Base-by-base conservation (phyloP, 495 filamentous ascomycete genomes). In the Xylaria sp. region DNA sequence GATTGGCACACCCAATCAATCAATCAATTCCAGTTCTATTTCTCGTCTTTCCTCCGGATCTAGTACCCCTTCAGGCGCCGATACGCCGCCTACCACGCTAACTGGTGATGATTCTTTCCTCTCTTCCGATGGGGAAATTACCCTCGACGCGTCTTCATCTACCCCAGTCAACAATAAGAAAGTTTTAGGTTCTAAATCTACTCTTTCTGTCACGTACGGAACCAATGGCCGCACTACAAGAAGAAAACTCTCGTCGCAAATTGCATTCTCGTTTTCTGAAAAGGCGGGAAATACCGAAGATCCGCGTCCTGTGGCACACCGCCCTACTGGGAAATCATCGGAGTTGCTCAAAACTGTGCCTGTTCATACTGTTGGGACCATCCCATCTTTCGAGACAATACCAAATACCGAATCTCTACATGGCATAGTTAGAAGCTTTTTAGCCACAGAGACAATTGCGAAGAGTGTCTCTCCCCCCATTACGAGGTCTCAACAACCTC, bases 1-100 rank as follows among this genome's bases (percentile, higher is more conserved):
- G 24, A 44, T 70, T 29, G 14, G 68, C 31, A 43, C 26, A 21
- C 57, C 44, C 33, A 55, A 35, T 17, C 31, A 44, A 5, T 63
- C 59, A 9, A 43, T n/a, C 0, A 55, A 52, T n/a, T 70, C 68
- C 17, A 33, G 44, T 5, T 55, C 31, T 9, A 43, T 35, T 55
- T 62, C 58, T 17, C 33, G n/a, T 24, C 8, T 12, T 31, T 70
- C 68, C 9, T 70, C 46, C 17, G 55, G 12, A 24, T 44, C 24
- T 2, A 17, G 48, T 44, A 70, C 58, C 8, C 31, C 31, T 31
- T 21, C 35, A 4, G 68, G 35, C 24, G 46, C 40, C 24, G 68
- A 70, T 35, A 70, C 58, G 14, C 58, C 58, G 1, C 68, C 68
- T 12, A 70, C 68, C 7, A 63, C 59, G n/a, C 43, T 70, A 14